A percentile compares a stretch with the other conserved stretches of the same genome.
Evolutionary conservation across 768 basidiomycete species (phyloP).

Genomic region (Pulveroboletus ravenelii): DNA sequence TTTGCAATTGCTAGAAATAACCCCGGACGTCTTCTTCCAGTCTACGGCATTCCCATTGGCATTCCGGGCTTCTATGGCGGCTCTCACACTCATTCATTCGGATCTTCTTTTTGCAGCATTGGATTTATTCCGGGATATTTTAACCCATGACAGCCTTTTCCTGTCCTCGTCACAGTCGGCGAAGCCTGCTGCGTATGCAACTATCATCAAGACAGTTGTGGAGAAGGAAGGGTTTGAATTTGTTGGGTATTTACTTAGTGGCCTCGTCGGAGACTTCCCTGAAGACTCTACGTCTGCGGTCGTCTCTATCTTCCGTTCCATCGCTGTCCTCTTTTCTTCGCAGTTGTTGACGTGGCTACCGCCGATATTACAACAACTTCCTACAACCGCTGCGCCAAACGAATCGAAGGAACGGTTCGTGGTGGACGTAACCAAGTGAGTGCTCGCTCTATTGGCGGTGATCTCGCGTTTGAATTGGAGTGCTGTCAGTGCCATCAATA

Average conservation of each 20-base stretch:
- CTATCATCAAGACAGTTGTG: constrained; percentile 56
- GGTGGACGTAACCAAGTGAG: constrained; percentile 69
- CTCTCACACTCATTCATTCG: constrained; percentile 76
- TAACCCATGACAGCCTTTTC: constrained; percentile 68
- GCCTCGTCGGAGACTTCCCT: constrained; percentile 83
- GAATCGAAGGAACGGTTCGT: constrained; percentile 71
- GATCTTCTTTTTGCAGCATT: constrained; percentile 80
- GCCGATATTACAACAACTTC: constrained; percentile 64
- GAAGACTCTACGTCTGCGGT: constrained; percentile 75
- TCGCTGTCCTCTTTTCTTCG: constrained; percentile 62
- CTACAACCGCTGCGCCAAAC: constrained; percentile 52
- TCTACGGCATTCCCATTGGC: constrained; percentile 74
- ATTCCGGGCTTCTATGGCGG: constrained; percentile 70
- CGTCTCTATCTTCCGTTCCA: constrained; percentile 69
- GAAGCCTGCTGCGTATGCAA: constrained; percentile 58
- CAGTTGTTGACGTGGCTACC: constrained; percentile 73
- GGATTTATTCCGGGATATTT: constrained; percentile 70
- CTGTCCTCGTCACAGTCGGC: constrained; percentile 47
- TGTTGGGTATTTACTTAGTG: constrained; percentile 62
- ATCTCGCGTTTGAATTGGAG: not conserved
- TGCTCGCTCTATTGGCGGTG: constrained; percentile 11
- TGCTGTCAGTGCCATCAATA: constrained; percentile 53
- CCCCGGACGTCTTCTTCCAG: constrained; percentile 75
- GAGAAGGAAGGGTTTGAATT: constrained; percentile 72
- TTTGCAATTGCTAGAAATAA: constrained; percentile 57